These are phyloP conservation scores for Podaxis rugospora DNA, from an alignment of 768 basidiomycete species.

Conservation along the genomic window DNA sequence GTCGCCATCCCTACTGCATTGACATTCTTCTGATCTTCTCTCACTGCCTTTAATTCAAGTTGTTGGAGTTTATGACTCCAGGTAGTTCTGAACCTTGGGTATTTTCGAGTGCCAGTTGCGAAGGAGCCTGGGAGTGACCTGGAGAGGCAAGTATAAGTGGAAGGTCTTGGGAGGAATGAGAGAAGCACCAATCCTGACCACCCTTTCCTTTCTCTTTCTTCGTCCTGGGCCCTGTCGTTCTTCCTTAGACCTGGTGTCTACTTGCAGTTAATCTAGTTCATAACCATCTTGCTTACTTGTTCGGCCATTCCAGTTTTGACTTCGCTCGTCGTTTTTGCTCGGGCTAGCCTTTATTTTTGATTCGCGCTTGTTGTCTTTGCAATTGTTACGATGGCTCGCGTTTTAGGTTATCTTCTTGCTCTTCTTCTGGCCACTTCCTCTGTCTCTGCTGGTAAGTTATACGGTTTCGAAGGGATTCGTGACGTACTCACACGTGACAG, in stretches of 20 bases:
- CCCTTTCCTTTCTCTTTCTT: neutral
- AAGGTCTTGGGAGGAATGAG: neutral
- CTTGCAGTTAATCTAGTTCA: neutral
- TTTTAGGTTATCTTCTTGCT: neutral
- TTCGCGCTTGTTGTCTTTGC: neutral
- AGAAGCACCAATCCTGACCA: neutral
- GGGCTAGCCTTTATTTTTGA: conserved; percentile 7
- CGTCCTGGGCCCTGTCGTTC: neutral
- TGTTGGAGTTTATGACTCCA: neutral
- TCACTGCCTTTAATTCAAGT: neutral
- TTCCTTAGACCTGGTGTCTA: conserved; percentile 8
- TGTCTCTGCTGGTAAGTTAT: conserved; percentile 1
- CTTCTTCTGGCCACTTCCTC: neutral
- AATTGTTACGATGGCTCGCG: conserved; percentile 1
- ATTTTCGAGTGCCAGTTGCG: neutral
- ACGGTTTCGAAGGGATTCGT: neutral
- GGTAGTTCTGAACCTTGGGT: neutral
- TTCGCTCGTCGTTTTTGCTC: neutral
- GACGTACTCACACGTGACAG: neutral
- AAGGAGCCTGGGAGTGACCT: neutral
- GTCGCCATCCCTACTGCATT: conserved; percentile 6
- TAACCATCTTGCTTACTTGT: neutral
- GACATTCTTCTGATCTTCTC: conserved; percentile 3
- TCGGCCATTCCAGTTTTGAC: neutral
- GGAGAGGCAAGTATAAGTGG: neutral